These are phyloP conservation scores for Phyllostachys edulis DNA, from an alignment of 176 grass and related monocot genomes.

Conservation along the genomic window DNA sequence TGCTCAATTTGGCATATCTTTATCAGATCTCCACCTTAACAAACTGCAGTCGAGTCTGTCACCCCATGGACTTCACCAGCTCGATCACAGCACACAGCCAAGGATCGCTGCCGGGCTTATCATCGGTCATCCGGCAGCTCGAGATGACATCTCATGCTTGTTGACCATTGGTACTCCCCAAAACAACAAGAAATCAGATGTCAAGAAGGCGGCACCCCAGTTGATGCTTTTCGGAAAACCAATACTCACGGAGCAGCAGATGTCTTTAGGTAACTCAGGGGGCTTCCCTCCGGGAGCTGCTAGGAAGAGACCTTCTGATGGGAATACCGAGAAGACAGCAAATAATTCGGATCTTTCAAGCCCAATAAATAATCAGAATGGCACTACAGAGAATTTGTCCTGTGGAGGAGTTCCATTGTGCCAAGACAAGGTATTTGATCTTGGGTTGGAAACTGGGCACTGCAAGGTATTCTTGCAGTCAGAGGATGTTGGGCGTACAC, in stretches of 20 bases:
- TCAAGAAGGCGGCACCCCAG: constrained; percentile 48
- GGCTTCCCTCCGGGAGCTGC: constrained; percentile 17
- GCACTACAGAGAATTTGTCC: constrained; percentile 25
- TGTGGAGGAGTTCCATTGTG: constrained; percentile 23
- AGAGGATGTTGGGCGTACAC: constrained; percentile 84
- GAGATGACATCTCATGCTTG: constrained; percentile 80
- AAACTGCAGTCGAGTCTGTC: constrained; percentile 69
- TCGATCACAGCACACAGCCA: constrained; percentile 45
- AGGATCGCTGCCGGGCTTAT: constrained; percentile 59
- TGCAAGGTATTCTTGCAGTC: constrained; percentile 99
- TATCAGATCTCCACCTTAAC: constrained; percentile 75
- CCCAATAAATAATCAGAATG: constrained; percentile 46
- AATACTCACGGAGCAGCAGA: constrained; percentile 87
- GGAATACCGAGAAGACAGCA: constrained; percentile 35
- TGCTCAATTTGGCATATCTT: constrained; percentile 95
- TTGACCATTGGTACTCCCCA: constrained; percentile 75
- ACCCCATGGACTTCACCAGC: constrained; percentile 46
- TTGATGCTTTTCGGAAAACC: constrained; percentile 90
- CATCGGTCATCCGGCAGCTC: constrained; percentile 42
- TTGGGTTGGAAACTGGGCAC: constrained; percentile 66
- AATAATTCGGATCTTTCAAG: constrained; percentile 45
- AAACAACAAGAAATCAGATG: constrained; percentile 54
- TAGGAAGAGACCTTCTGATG: constrained; percentile 51
- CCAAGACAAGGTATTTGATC: constrained; percentile 41
- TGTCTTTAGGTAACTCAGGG: constrained; percentile 48